These are phyloP conservation scores for Hanseniaspora lachancei DNA, from an alignment of 805 yeast species.

Conservation along the genomic window DNA sequence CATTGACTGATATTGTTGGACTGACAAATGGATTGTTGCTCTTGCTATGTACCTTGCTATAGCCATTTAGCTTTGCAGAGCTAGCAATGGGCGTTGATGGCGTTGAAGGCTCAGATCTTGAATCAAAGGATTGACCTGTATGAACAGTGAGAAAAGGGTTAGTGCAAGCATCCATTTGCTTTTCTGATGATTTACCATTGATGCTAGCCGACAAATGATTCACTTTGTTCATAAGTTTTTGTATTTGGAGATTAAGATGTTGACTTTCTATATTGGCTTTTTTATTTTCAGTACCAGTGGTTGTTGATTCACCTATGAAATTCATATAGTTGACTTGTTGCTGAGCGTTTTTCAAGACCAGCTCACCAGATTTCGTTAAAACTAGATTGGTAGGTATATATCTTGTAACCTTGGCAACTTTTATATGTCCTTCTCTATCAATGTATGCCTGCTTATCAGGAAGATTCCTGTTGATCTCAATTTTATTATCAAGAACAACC, in stretches of 20 bases:
- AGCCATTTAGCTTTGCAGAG: background rate
- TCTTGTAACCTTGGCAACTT: slow-evolving; percentile 10
- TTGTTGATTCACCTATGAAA: slow-evolving; percentile 6
- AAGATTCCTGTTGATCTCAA: slow-evolving; percentile 1
- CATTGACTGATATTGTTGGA: background rate
- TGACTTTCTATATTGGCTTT: background rate
- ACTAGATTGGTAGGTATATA: slow-evolving; percentile 11
- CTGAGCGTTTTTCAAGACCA: slow-evolving; percentile 9
- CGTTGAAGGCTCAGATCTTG: background rate
- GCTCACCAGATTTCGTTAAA: slow-evolving; percentile 8
- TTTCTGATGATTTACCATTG: background rate
- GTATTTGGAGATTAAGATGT: background rate
- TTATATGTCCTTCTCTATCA: slow-evolving; percentile 9
- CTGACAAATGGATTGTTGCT: background rate
- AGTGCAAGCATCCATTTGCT: too few species aligned
- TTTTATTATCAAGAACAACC: background rate
- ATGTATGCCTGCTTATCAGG: slow-evolving; percentile 11
- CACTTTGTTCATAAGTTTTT: slow-evolving; percentile 8
- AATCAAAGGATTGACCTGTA: background rate
- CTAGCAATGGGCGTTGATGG: background rate
- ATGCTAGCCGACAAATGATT: background rate
- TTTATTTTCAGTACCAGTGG: background rate
- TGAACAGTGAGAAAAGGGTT: background rate
- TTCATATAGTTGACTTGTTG: slow-evolving; percentile 11
- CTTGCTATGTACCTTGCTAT: background rate